Evolutionary conservation across 768 basidiomycete species (phyloP).

Genomic region (Amanita phalloides): DNA sequence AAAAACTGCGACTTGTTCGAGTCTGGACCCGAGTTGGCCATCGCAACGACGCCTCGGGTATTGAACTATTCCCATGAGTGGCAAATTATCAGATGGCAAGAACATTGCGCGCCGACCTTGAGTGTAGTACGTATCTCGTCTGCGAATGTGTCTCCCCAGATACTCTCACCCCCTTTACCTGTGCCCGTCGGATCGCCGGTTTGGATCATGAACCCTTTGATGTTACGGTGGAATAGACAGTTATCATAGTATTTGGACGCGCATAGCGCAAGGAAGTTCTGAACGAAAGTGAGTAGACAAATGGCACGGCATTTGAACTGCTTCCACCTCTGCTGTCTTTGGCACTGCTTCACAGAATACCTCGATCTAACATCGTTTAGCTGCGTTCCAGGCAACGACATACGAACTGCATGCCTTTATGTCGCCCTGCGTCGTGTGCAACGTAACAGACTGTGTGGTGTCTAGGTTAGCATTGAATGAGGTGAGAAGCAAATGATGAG

Average conservation of each 20-base stretch:
- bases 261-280: slow-evolving; percentile 95
- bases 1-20: slow-evolving; percentile 92
- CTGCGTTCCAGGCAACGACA: neutral
- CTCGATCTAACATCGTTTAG: slow-evolving; percentile 55
- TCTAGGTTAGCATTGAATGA: neutral
- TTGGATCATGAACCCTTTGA: slow-evolving; percentile 94
- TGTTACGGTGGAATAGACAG: slow-evolving; percentile 87
- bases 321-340: slow-evolving; percentile 77
- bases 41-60: slow-evolving; percentile 86
- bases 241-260: slow-evolving; percentile 82
- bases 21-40: slow-evolving; percentile 95
- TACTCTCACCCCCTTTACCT: slow-evolving; percentile 94
- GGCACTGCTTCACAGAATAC: slow-evolving; percentile 96
- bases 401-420: slow-evolving; percentile 48
- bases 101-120: slow-evolving; percentile 44
- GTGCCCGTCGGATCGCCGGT: slow-evolving; percentile 84
- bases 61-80: slow-evolving; percentile 60
- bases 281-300: slow-evolving; percentile 6
- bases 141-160: slow-evolving; percentile 87
- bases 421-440: slow-evolving; percentile 91
- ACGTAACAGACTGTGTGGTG: slow-evolving; percentile 75
- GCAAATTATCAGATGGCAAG: slow-evolving; percentile 7
- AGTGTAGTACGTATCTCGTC: slow-evolving; percentile 93
- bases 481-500: neutral
- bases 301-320: slow-evolving; percentile 4